Conservation (phyloP, 23 red algal genomes). For the Gracilaria caudata region DNA sequence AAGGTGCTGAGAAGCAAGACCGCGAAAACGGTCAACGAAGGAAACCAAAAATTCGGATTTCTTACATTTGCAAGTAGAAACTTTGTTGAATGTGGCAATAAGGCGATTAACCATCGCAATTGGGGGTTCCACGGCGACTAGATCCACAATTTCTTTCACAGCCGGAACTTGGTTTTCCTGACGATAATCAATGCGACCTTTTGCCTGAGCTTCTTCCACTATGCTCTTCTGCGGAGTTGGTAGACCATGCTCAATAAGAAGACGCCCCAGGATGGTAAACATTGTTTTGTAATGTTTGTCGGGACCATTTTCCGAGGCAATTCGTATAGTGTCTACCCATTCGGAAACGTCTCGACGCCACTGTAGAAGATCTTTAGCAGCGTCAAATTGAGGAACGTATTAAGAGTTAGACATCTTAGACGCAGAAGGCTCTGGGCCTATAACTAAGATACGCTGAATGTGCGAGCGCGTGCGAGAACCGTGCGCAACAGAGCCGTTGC, state of each 20-base stretch:
- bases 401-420: background rate
- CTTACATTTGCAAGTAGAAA: background rate
- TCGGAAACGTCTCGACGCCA: slow-evolving; percentile 16
- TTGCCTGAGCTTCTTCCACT: slow-evolving; percentile 24
- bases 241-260: background rate
- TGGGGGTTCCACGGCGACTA: background rate
- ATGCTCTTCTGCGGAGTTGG: slow-evolving; percentile 26
- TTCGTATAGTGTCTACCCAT: slow-evolving; percentile 19
- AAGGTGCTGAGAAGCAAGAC: background rate
- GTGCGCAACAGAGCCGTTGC: too few relatives aligned
- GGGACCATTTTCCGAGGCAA: background rate
- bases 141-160: background rate
- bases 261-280: slow-evolving; percentile 23
- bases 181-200: slow-evolving; percentile 10
- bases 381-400: background rate
- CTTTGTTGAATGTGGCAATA: background rate
- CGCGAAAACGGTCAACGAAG: background rate
- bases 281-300: slow-evolving; percentile 14
- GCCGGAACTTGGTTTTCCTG: background rate
- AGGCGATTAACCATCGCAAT: background rate
- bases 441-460: background rate
- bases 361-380: background rate
- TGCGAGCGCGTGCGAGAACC: too few relatives aligned
- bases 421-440: background rate
- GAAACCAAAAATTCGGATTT: background rate